These are phyloP conservation scores for Pontederia crassipes DNA, from an alignment of 176 grass and related monocot species.

Conservation along the genomic window DNA sequence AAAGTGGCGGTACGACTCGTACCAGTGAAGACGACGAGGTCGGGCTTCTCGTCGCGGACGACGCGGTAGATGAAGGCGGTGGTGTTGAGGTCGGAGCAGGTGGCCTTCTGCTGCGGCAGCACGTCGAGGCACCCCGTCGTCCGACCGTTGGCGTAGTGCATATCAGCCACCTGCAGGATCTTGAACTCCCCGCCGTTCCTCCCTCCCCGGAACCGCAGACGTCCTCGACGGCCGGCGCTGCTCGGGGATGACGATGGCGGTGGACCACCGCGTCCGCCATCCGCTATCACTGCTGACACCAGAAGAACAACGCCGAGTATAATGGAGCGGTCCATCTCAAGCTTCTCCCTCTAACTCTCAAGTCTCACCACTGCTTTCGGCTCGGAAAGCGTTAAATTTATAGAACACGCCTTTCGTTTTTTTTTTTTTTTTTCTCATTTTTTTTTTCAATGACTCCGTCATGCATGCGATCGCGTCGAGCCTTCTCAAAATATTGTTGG, in stretches of 20 bases:
- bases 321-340: too few species aligned
- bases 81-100: constrained; percentile 97
- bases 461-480: too few species aligned
- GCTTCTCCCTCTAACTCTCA: too few species aligned
- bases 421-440: too few species aligned
- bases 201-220: constrained; percentile 45
- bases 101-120: constrained; percentile 31
- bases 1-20: not conserved
- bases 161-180: constrained; percentile 87
- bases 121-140: constrained; percentile 59
- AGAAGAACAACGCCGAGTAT: too few species aligned
- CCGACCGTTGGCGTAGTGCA: constrained; percentile 81
- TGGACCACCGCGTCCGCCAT: not conserved
- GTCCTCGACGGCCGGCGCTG: not conserved
- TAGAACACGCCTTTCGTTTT: too few species aligned
- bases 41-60: constrained; percentile 64
- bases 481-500: too few species aligned
- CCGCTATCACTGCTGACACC: too few species aligned
- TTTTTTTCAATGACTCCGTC: too few species aligned
- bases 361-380: too few species aligned
- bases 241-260: not conserved
- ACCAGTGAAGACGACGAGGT: constrained; percentile 98
- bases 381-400: too few species aligned
- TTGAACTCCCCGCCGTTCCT: constrained; percentile 61
- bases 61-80: constrained; percentile 82